These are phyloP conservation scores for Penicillium mononematosum DNA, from an alignment of 495 filamentous ascomycete species.

Conservation along the genomic window DNA sequence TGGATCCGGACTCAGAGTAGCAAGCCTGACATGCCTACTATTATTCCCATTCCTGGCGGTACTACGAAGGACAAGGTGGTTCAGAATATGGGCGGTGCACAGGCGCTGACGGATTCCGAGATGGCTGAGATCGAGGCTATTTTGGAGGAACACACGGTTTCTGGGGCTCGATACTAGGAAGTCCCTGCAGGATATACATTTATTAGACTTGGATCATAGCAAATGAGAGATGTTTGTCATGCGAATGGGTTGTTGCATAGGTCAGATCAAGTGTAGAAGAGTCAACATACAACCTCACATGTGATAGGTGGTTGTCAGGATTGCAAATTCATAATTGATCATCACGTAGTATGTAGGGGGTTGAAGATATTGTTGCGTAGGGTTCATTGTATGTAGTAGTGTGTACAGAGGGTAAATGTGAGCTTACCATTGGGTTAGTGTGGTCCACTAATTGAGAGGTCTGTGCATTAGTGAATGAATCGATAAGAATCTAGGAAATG, in stretches of 20 bases:
- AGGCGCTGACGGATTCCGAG: slow-evolving; percentile 39
- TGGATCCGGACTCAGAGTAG: slow-evolving; percentile 63
- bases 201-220: slow-evolving; percentile 9
- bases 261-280: slow-evolving; percentile 60
- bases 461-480: neutral
- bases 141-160: slow-evolving; percentile 37
- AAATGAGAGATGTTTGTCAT: neutral
- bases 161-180: slow-evolving; percentile 39
- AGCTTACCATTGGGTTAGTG: slow-evolving; percentile 11
- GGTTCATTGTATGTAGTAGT: slow-evolving; percentile 1
- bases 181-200: neutral
- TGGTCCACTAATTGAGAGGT: neutral
- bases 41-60: slow-evolving; percentile 82
- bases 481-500: neutral
- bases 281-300: slow-evolving; percentile 52
- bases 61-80: slow-evolving; percentile 47
- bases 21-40: slow-evolving; percentile 60
- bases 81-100: slow-evolving; percentile 45
- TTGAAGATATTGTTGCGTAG: neutral
- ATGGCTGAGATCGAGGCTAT: slow-evolving; percentile 48
- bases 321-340: slow-evolving; percentile 57
- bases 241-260: slow-evolving; percentile 2
- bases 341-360: slow-evolving; percentile 24
- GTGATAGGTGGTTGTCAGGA: slow-evolving; percentile 48
- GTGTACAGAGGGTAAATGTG: neutral